phyloP scores from a whole-genome alignment of 495 filamentous ascomycete species.

The Podospora pseudoanserina region DNA sequence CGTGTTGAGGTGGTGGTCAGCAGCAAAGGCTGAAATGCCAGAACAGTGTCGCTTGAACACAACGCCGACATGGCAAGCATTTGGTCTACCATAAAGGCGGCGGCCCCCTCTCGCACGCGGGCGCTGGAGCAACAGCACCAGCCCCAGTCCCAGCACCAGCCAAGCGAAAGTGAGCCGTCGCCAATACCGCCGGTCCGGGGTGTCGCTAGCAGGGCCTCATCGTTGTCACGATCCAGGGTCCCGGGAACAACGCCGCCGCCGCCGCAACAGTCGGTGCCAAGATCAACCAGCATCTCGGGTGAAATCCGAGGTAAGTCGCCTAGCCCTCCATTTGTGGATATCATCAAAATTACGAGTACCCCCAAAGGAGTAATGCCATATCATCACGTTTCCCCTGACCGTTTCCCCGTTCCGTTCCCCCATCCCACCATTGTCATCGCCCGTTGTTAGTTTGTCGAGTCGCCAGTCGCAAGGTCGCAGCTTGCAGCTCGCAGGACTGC shows the following conservation, averaged over 20 bases:
- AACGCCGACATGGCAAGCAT: slow-evolving; percentile 16
- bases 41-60: not conserved
- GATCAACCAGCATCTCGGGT: slow-evolving; percentile 17
- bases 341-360: slow-evolving; percentile 6
- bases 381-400: not conserved
- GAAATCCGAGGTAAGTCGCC: slow-evolving; percentile 21
- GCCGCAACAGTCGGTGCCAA: slow-evolving; percentile 15
- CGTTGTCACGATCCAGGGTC: slow-evolving; percentile 6
- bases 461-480: not conserved
- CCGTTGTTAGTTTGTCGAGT: not conserved
- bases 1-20: slow-evolving; percentile 1
- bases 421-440: not conserved
- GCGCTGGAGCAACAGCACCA: not conserved
- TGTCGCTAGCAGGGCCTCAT: slow-evolving; percentile 3
- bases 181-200: not conserved
- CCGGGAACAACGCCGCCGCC: slow-evolving; percentile 3
- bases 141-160: not conserved
- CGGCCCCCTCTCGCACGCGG: slow-evolving; percentile 5
- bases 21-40: not conserved
- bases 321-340: slow-evolving; percentile 9
- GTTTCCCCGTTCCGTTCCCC: not conserved
- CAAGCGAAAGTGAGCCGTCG: not conserved
- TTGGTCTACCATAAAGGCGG: slow-evolving; percentile 27
- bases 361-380: not conserved
- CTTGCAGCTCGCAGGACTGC: not conserved